A percentile compares a stretch with the other conserved stretches of the same genome.
Evolutionary conservation across 202 grass and related monocot genomes (phyloP).

Genomic region (Digitaria exilis): DNA sequence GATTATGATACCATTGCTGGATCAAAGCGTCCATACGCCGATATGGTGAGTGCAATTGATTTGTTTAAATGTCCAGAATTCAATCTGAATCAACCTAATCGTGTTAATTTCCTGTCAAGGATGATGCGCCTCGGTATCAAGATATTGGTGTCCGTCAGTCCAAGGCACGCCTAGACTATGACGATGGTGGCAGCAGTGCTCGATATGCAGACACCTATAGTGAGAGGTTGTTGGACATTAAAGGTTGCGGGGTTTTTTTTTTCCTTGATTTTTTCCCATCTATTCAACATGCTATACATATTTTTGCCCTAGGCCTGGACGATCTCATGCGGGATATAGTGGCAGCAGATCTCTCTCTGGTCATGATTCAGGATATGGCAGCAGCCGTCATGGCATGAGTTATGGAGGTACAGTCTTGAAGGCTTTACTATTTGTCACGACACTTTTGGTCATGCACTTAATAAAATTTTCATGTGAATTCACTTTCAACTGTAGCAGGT

Average conservation of each 20-base stretch:
- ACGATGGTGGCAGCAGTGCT: slow-evolving; percentile 57
- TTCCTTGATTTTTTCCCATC: slow-evolving; percentile 19
- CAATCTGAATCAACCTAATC: slow-evolving; percentile 12
- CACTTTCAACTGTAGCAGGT: slow-evolving; percentile 44
- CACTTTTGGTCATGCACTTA: slow-evolving; percentile 1
- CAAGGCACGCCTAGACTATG: slow-evolving; percentile 70
- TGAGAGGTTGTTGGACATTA: slow-evolving; percentile 60
- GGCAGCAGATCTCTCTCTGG: slow-evolving; percentile 56
- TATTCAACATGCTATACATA: slow-evolving; percentile 8
- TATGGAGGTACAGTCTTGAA: slow-evolving; percentile 70
- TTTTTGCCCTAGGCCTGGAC: slow-evolving; percentile 58
- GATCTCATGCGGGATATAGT: slow-evolving; percentile 66
- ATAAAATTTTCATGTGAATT: slow-evolving; percentile 25
- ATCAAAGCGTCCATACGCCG: slow-evolving; percentile 71
- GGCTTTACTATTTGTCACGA: slow-evolving; percentile 32
- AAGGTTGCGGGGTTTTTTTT: slow-evolving; percentile 19
- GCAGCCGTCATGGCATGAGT: slow-evolving; percentile 59
- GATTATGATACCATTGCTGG: slow-evolving; percentile 68
- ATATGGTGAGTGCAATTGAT: slow-evolving; percentile 61
- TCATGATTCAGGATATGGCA: slow-evolving; percentile 69
- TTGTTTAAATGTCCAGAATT: slow-evolving; percentile 16
- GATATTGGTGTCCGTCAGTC: slow-evolving; percentile 60
- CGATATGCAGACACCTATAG: slow-evolving; percentile 67
- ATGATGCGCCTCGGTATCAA: slow-evolving; percentile 66
- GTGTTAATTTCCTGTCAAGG: slow-evolving; percentile 55